A percentile compares a stretch with the other conserved stretches of the same genome.
Evolutionary conservation across 331 rosid species (phyloP).

Genomic region (Saraca asoca): DNA sequence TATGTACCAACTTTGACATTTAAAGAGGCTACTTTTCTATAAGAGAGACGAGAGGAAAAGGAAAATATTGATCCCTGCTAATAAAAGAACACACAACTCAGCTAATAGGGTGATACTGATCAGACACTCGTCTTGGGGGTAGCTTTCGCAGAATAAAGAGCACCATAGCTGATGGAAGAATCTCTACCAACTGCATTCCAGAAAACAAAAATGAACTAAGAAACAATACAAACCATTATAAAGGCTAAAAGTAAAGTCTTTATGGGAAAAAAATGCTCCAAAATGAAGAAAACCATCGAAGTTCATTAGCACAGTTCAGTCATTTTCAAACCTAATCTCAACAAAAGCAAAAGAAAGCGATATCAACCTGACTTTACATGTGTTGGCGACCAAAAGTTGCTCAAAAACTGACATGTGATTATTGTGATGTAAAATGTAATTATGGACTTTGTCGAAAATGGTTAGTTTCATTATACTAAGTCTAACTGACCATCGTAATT

Average conservation of each 20-base stretch:
- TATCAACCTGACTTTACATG: not conserved
- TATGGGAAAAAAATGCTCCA: too few relatives aligned
- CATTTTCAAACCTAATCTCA: not conserved
- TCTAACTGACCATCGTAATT: too few relatives aligned
- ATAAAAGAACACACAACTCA: conserved; percentile 37
- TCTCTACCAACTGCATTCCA: conserved; percentile 55
- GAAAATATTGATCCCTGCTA: conserved; percentile 8
- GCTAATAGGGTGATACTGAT: conserved; percentile 62
- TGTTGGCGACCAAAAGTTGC: not conserved
- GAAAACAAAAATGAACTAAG: not conserved
- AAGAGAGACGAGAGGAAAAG: not conserved
- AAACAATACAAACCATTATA: not conserved
- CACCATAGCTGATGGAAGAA: conserved; percentile 63
- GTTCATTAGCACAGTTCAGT: not conserved
- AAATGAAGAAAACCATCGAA: too few relatives aligned
- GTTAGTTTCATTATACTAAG: too few relatives aligned
- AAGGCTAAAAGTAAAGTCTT: not conserved
- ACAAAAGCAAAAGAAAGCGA: not conserved
- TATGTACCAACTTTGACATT: conserved; percentile 20
- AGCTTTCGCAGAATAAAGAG: conserved; percentile 64
- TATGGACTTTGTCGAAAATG: too few relatives aligned
- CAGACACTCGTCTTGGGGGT: conserved; percentile 60
- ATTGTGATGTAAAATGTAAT: not conserved
- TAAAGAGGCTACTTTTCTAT: not conserved
- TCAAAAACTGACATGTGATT: not conserved